Base-by-base conservation (phyloP, 139 green algal species). In the Chlamydomonas sphaeroides region DNA sequence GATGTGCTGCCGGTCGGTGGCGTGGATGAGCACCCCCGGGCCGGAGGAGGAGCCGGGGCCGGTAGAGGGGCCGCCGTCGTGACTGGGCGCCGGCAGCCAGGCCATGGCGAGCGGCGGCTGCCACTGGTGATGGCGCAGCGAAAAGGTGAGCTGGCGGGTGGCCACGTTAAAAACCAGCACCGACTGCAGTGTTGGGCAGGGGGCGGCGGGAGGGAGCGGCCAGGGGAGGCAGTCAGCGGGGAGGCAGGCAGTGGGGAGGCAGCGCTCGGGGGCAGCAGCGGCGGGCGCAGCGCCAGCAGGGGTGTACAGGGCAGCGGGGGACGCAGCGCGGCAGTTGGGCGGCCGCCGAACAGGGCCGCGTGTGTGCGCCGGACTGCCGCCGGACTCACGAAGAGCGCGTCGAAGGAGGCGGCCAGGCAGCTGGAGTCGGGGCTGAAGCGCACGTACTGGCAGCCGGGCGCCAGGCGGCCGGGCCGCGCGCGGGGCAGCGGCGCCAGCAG, bases 371-470 rank as follows among this genome's bases (percentile, higher is more conserved):
- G 26, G 59, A 38, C 28, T 18, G 21, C 10, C 39, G 33, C 66
- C 28, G 6, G 2, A 33, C 72, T 79, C 28, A 80, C 73, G 17
- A 68, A 80, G 15, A 80, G 39, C 38, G 57, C 39, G 57, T 80
- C 73, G 38, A 68, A 80, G 56, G 57, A 69, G 14, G 73, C 73
- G 3, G 73, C 73, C 73, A 80, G 73, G 0, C 38, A 14, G 38
- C 41, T 30, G 0, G 32, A 33, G 1, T 3, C 5, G 26, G n/a
- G 7, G 57, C 42, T 80, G 73, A 80, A 80, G 33, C 17, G 28
- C 14, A n/a, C 2, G 57, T 80, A 80, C 73, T 80, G 73, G 57
- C 73, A 80, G 73, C 73, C 73, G 4, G 73, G 57, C 15, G 36
- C 57, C 57, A 80, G 38, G 38, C 57, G 73, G 38, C 57, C 57